phyloP scores from a whole-genome alignment of 202 grass and related monocot species.

The Carex sylvatica region DNA sequence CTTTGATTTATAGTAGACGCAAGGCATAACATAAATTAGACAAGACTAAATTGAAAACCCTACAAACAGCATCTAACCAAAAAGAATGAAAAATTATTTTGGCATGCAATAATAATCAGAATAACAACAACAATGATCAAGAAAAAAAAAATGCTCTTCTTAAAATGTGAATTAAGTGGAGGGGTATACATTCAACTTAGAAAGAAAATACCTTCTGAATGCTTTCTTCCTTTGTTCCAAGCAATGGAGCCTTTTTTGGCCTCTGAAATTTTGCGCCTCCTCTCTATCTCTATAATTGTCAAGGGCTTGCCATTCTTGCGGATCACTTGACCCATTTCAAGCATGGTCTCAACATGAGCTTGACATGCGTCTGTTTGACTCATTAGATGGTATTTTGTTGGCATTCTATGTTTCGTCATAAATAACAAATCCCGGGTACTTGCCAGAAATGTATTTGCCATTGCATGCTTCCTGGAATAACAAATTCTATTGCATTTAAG shows the following conservation, averaged over 20 bases:
- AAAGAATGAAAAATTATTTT: background rate
- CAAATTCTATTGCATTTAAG: background rate
- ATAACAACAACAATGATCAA: background rate
- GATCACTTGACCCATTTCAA: background rate
- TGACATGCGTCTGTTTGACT: background rate
- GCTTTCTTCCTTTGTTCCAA: slow-evolving; percentile 81
- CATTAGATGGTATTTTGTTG: background rate
- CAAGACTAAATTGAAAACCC: background rate
- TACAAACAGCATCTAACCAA: background rate
- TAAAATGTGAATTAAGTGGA: background rate
- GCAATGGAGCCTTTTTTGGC: slow-evolving; percentile 59
- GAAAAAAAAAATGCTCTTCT: background rate
- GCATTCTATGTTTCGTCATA: background rate
- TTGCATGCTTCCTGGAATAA: background rate
- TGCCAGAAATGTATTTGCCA: slow-evolving; percentile 4
- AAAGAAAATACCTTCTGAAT: slow-evolving; percentile 43
- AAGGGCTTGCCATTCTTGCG: slow-evolving; percentile 8
- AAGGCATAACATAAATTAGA: background rate
- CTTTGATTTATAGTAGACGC: background rate
- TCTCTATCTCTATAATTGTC: slow-evolving; percentile 51
- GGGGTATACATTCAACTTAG: background rate
- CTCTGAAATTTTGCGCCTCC: slow-evolving; percentile 68
- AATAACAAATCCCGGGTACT: background rate
- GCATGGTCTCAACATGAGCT: background rate
- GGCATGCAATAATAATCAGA: background rate